These are phyloP conservation scores for Aureobasidium melanogenum DNA, from an alignment of 2,329 filamentous ascomycete species.

Conservation along the genomic window DNA sequence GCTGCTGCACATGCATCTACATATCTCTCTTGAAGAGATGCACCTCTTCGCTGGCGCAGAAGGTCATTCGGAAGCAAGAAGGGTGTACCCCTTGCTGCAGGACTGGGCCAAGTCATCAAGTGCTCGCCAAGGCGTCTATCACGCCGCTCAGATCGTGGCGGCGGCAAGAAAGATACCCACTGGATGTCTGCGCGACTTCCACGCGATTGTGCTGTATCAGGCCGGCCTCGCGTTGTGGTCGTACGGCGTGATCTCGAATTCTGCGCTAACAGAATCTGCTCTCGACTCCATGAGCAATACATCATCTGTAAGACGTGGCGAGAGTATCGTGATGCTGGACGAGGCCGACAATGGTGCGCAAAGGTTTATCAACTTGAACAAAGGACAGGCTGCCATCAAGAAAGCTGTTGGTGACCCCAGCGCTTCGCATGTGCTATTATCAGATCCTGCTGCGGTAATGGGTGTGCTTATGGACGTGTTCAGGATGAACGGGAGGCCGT, in stretches of 20 bases:
- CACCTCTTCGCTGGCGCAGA: slow-evolving; percentile 61
- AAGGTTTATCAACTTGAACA: slow-evolving; percentile 47
- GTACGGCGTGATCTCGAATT: slow-evolving; percentile 48
- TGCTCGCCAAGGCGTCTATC: slow-evolving; percentile 55
- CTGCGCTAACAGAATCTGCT: slow-evolving; percentile 21
- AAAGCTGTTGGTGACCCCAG: slow-evolving; percentile 24
- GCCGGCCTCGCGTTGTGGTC: slow-evolving; percentile 61
- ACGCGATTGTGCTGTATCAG: slow-evolving; percentile 61
- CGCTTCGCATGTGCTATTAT: slow-evolving; percentile 30
- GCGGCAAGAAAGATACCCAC: slow-evolving; percentile 41
- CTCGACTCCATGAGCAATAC: not conserved
- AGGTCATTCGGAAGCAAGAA: slow-evolving; percentile 55
- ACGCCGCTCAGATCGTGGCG: slow-evolving; percentile 58
- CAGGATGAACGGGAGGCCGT: slow-evolving; percentile 40
- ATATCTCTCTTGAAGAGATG: slow-evolving; percentile 56
- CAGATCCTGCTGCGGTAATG: slow-evolving; percentile 52
- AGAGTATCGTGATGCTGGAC: slow-evolving; percentile 42
- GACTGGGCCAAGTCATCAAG: slow-evolving; percentile 50
- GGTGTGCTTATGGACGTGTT: slow-evolving; percentile 50
- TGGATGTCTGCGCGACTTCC: slow-evolving; percentile 46
- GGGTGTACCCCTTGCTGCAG: slow-evolving; percentile 49
- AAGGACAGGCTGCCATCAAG: slow-evolving; percentile 29
- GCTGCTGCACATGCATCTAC: slow-evolving; percentile 54
- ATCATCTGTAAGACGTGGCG: slow-evolving; percentile 17
- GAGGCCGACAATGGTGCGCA: slow-evolving; percentile 41